Evolutionary conservation across 208 protist species (phyloP).

Genomic region (Herpetomonas samuelpessoai): DNA sequence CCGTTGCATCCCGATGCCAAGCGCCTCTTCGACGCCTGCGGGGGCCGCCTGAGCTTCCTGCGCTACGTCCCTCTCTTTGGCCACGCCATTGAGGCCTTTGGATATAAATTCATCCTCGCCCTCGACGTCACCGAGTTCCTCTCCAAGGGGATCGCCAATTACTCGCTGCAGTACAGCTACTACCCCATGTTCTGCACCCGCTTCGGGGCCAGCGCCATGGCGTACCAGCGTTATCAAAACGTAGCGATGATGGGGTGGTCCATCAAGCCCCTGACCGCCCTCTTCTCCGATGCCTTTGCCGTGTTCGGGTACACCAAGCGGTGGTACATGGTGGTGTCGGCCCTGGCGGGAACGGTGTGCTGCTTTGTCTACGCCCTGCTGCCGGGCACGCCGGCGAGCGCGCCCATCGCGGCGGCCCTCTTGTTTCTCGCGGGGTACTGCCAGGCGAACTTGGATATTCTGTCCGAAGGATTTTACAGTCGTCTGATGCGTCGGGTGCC

Average conservation of each 20-base stretch:
- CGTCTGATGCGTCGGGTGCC: conserved; percentile 53
- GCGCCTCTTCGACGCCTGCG: conserved; percentile 20
- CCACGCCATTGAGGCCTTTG: conserved; percentile 33
- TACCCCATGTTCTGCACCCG: conserved; percentile 49
- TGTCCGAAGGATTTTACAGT: conserved; percentile 77
- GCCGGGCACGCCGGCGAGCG: conserved; percentile 30
- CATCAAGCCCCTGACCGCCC: conserved; percentile 58
- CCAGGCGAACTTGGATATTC: conserved; percentile 73
- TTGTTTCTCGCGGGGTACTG: conserved; percentile 50
- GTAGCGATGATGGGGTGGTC: conserved; percentile 52
- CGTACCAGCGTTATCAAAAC: conserved; percentile 44
- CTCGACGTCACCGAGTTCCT: conserved; percentile 44
- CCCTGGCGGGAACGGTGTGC: conserved; percentile 30
- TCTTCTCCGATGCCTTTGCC: conserved; percentile 57
- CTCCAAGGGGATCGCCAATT: conserved; percentile 51
- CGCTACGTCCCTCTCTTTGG: conserved; percentile 43
- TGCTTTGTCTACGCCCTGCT: conserved; percentile 44
- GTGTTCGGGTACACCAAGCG: conserved; percentile 74
- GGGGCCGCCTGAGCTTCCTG: conserved; percentile 19
- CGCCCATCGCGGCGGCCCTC: conserved; percentile 26
- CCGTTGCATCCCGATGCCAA: conserved; percentile 37
- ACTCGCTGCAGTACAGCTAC: conserved; percentile 26
- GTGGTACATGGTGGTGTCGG: conserved; percentile 58
- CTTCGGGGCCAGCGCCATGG: conserved; percentile 25
- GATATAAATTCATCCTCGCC: conserved; percentile 20